Base-by-base conservation (phyloP, 306 rosid genomes). In the Citrullus amarus region DNA sequence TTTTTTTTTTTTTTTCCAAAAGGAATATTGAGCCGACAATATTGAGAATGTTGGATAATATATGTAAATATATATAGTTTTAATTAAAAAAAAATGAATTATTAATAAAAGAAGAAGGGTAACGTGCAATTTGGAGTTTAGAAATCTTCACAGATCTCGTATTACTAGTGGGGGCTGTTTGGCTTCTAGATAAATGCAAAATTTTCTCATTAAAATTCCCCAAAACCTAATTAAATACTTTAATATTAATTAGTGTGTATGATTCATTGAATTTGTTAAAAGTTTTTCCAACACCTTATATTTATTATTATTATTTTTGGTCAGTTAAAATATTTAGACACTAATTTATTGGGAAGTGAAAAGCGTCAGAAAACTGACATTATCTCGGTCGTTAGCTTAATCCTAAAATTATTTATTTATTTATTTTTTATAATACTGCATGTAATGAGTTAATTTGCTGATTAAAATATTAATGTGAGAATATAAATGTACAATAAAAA, bases 11-110 rank as follows among this genome's bases (percentile, higher is more conserved):
- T 54, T 7, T 54, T 54, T 7, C 25, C 32, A 69, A 69, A 69
- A n/a, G 75, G 75, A 69, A 69, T 69, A 69, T 41, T 39, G 50
- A 38, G 73, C 72, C 72, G 72, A 66, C 72, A 67, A 67, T 38
- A 65, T 65, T 38, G 74, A 67, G 75, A 69, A 69, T 43, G 56
- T 69, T 20, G 75, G 56, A 69, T 43, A 69, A 44, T 38, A 38
- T 67, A 58, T 59, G 9, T 57, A 57, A n/a, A 57, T 53, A 65
- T 17, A 62, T 5, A 32, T 62, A 62, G 10, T 32, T 48, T 53
- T 8, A 63, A 34, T 63, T 34, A 0, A 16, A 16, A 16, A 16
- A 34, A 16, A 36, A 38, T 0, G 18, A 38, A 66, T 15, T 4
- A 65, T 32, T 28, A 34, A 15, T 34, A 6, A 67, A 67, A 38